A percentile compares a stretch with the other conserved stretches of the same genome.
phyloP scores from a whole-genome alignment of 352 stramenopile genomes.

The Aphanomyces astaci region DNA sequence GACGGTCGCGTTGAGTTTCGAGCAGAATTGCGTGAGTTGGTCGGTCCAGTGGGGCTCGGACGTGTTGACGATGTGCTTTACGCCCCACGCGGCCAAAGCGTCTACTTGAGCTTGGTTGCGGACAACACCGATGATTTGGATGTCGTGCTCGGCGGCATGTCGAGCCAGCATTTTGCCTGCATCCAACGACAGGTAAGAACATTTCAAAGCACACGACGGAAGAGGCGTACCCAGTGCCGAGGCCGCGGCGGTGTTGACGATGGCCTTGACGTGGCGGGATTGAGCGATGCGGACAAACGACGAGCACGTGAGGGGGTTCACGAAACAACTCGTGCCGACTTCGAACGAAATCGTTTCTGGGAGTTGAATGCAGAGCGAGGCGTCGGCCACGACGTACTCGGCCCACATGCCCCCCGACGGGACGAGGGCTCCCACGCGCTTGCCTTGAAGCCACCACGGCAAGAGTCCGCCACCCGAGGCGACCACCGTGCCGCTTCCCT shows the following conservation, averaged over 20 bases:
- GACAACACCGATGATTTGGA: conserved; percentile 27
- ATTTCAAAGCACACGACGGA: no score
- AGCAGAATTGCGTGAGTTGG: conserved; percentile 13
- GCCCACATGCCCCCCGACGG: conserved; percentile 24
- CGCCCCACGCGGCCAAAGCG: conserved; percentile 20
- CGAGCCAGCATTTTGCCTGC: conserved; percentile 26
- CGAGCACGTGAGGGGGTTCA: conserved; percentile 27
- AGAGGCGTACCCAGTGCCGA: conserved; percentile 24
- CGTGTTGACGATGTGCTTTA: conserved; percentile 26
- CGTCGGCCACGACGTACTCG: conserved; percentile 23
- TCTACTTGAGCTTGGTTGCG: conserved; percentile 27
- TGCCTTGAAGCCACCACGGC: conserved; percentile 1
- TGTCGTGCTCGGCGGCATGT: conserved; percentile 11
- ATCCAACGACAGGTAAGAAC: no score
- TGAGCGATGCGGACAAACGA: conserved; percentile 27
- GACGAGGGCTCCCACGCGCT: conserved; percentile 18
- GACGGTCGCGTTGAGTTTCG: conserved; percentile 18
- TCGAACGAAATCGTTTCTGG: conserved; percentile 18
- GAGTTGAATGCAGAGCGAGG: conserved; percentile 9
- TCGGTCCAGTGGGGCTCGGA: conserved; percentile 13
- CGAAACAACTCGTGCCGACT: conserved; percentile 22
- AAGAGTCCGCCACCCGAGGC: conserved; percentile 20
- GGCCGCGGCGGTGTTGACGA: conserved; percentile 27
- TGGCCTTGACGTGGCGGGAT: conserved; percentile 22
- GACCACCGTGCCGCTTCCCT: conserved; percentile 27